These are phyloP conservation scores for Eucalyptus marginata DNA, from an alignment of 345 rosid species.

Conservation along the genomic window DNA sequence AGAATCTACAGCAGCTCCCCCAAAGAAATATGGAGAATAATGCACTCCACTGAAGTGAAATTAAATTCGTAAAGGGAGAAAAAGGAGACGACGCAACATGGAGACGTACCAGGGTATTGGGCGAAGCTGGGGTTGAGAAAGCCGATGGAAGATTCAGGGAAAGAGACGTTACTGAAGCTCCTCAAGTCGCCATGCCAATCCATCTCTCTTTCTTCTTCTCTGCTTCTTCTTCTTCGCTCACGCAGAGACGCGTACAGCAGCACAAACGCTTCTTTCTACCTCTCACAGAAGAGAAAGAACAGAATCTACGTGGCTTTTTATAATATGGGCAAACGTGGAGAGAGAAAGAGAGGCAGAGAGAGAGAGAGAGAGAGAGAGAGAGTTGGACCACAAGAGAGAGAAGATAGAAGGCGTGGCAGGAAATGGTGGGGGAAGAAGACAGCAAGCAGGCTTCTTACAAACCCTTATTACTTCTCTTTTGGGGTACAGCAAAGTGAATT, in stretches of 20 bases:
- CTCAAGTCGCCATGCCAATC: constrained; percentile 34
- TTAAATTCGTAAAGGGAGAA: not conserved
- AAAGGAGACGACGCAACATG: not conserved
- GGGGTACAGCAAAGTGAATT: constrained; percentile 18
- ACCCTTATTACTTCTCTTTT: constrained; percentile 11
- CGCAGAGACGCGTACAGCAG: not conserved
- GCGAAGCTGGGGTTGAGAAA: constrained; percentile 48
- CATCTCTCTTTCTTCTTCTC: constrained; percentile 12
- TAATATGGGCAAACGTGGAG: not conserved
- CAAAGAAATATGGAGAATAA: not conserved
- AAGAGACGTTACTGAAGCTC: constrained; percentile 18
- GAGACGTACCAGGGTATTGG: constrained; percentile 43
- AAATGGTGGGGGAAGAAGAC: not conserved
- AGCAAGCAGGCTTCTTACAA: not conserved
- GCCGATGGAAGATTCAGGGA: constrained; percentile 39
- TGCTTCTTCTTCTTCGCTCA: not conserved
- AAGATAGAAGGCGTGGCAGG: not conserved
- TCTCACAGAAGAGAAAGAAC: not conserved
- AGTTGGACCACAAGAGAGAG: not conserved
- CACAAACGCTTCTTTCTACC: not conserved
- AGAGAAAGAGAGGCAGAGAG: not conserved
- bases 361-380: not conserved
- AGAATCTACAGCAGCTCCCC: not conserved
- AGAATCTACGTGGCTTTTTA: not conserved
- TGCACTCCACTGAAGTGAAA: not conserved